Percentiles rank a stretch among this genome's conserved stretches.
These are phyloP conservation scores for Rhizopogon salebrosus DNA, from an alignment of 768 basidiomycete species.

Conservation along the genomic window DNA sequence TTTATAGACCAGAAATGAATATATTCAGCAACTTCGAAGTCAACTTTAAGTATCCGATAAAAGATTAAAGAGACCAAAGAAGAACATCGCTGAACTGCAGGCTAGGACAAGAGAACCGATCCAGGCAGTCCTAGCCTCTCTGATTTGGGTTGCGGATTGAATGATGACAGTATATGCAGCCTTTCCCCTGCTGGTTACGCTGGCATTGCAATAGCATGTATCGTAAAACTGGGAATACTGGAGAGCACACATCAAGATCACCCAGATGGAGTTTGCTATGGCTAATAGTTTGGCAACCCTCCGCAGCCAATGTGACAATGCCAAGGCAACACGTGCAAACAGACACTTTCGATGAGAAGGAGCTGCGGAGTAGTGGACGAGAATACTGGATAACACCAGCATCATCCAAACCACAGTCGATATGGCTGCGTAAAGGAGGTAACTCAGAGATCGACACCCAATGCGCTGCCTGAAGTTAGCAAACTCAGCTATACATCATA, in stretches of 20 bases:
- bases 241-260: constrained; percentile 21
- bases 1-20: too few species aligned
- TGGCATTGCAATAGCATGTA: constrained; percentile 26
- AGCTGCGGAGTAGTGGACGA: neutral
- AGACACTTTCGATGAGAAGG: too few species aligned
- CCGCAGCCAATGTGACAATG: constrained; percentile 15
- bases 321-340: neutral
- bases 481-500: too few species aligned
- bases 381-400: too few species aligned
- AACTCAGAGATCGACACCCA: too few species aligned
- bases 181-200: constrained; percentile 11
- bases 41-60: constrained; percentile 17
- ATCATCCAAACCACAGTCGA: too few species aligned
- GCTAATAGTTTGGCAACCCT: constrained; percentile 25
- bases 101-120: constrained; percentile 31
- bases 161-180: constrained; percentile 28
- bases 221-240: constrained; percentile 23
- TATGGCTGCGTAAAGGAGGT: too few species aligned
- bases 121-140: constrained; percentile 31
- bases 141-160: constrained; percentile 9
- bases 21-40: too few species aligned
- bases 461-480: too few species aligned
- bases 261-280: constrained; percentile 19
- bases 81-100: constrained; percentile 17
- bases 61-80: constrained; percentile 24